Evolutionary conservation across 805 yeast genomes (phyloP).

Genomic region (Saccharomycopsis capsularis): DNA sequence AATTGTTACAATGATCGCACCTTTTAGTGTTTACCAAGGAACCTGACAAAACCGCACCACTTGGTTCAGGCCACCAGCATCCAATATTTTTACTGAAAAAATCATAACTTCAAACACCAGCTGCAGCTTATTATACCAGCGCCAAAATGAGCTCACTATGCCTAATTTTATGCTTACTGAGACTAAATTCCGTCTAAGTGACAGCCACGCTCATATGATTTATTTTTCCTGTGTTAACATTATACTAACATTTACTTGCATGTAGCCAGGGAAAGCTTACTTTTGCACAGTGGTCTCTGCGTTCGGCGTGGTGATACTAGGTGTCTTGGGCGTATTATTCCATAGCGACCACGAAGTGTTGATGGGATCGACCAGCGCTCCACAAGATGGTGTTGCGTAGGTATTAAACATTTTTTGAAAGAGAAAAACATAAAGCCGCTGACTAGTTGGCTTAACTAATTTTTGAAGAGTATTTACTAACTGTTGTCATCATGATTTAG

Average conservation of each 20-base stretch:
- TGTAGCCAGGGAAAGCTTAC: slow-evolving; percentile 79
- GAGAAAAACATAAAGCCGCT: background rate
- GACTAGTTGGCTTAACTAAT: too few species aligned
- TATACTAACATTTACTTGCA: slow-evolving; percentile 4
- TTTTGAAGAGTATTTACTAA: too few species aligned
- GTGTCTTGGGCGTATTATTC: slow-evolving; percentile 80
- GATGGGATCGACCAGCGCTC: slow-evolving; percentile 88
- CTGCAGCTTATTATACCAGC: background rate
- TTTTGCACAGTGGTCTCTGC: slow-evolving; percentile 90
- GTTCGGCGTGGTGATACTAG: slow-evolving; percentile 81
- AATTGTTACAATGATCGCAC: too few species aligned
- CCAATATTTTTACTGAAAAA: background rate
- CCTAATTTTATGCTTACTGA: too few species aligned
- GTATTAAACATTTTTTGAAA: slow-evolving; percentile 22
- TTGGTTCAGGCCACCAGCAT: background rate
- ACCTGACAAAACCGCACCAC: too few species aligned
- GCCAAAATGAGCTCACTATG: too few species aligned
- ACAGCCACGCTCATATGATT: background rate
- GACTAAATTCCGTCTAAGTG: too few species aligned
- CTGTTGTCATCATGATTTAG: slow-evolving; percentile 30
- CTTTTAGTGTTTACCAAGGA: too few species aligned
- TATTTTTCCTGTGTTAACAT: background rate
- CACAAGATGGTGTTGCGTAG: slow-evolving; percentile 82
- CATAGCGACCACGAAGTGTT: slow-evolving; percentile 77
- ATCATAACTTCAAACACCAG: background rate